These are phyloP conservation scores for Aureobasidium leucospermi DNA, from an alignment of 2,329 filamentous ascomycete species.

Conservation along the genomic window DNA sequence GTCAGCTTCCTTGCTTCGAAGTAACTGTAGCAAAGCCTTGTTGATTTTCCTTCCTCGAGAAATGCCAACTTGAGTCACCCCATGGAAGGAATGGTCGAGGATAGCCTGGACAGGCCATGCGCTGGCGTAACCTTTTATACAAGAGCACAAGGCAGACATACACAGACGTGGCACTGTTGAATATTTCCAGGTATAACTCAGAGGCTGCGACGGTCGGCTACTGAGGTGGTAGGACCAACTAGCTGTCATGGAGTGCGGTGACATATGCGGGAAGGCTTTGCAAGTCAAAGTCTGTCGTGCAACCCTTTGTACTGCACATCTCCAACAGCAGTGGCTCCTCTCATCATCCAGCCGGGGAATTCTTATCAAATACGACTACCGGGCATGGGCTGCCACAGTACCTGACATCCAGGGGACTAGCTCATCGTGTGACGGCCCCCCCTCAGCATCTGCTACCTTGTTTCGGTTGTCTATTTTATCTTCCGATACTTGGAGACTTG, in stretches of 20 bases:
- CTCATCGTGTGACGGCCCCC: neutral
- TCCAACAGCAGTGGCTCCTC: neutral
- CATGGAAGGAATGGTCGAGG: neutral
- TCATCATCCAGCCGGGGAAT: neutral
- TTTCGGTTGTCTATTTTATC: neutral
- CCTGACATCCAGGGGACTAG: neutral
- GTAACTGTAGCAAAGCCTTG: neutral
- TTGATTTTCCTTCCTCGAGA: neutral
- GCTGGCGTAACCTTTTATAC: neutral
- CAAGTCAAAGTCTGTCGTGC: neutral
- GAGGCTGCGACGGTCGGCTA: neutral
- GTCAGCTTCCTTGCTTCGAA: neutral
- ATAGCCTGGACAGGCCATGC: neutral
- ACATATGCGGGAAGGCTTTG: slow-evolving; percentile 11
- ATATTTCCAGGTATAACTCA: neutral
- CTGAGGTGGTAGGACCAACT: neutral
- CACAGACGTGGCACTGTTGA: slow-evolving; percentile 10
- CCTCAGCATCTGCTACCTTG: neutral
- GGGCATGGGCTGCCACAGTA: neutral
- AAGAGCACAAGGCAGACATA: slow-evolving; percentile 4
- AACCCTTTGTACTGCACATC: neutral
- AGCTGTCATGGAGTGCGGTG: slow-evolving; percentile 10
- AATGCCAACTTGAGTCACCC: neutral
- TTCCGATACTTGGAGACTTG: neutral
- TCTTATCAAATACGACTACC: neutral